Conservation (phyloP, 1,284 basidiomycete species). For the Trametes sp. region DNA sequence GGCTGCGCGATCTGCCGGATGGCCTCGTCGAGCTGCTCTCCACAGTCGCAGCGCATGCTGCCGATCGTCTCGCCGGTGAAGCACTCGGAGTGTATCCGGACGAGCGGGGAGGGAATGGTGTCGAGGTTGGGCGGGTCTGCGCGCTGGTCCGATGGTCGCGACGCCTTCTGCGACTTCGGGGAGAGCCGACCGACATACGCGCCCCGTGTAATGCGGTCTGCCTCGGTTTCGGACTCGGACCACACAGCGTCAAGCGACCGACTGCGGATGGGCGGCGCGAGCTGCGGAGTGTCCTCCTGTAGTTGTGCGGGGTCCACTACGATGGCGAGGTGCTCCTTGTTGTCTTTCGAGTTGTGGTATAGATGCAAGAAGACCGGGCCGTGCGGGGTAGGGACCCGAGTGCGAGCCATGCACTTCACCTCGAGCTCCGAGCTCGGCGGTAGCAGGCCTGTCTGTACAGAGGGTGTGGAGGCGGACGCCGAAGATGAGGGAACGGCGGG, state of each 20-base stretch:
- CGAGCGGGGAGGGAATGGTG: conserved; percentile 76
- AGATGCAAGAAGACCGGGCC: conserved; percentile 94
- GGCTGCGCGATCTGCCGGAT: conserved; percentile 90
- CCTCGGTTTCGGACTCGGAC: conserved; percentile 88
- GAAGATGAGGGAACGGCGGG: conserved; percentile 25
- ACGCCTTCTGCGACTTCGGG: conserved; percentile 61
- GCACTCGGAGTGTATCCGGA: conserved; percentile 98
- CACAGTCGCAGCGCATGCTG: conserved; percentile 98
- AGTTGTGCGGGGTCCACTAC: conserved; percentile 92
- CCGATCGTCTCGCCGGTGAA: conserved; percentile 99
- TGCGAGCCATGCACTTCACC: conserved; percentile 95
- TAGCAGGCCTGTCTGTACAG: conserved; percentile 18
- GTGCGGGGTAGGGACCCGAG: conserved; percentile 96
- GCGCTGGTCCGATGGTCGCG: conserved; percentile 49
- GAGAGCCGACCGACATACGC: conserved; percentile 91
- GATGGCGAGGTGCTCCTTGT: conserved; percentile 97
- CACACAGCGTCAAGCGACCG: conserved; percentile 86
- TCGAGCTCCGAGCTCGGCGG: conserved; percentile 48
- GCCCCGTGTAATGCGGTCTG: conserved; percentile 93
- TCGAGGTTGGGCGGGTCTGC: conserved; percentile 33
- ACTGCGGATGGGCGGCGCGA: conserved; percentile 77
- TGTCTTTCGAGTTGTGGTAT: conserved; percentile 91
- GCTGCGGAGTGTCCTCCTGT: conserved; percentile 47
- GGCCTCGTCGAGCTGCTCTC: conserved; percentile 97
- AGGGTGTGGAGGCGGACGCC: conserved; percentile 1